Conservation (phyloP, 2,329 filamentous ascomycete genomes). For the Ascomycota sp. region DNA sequence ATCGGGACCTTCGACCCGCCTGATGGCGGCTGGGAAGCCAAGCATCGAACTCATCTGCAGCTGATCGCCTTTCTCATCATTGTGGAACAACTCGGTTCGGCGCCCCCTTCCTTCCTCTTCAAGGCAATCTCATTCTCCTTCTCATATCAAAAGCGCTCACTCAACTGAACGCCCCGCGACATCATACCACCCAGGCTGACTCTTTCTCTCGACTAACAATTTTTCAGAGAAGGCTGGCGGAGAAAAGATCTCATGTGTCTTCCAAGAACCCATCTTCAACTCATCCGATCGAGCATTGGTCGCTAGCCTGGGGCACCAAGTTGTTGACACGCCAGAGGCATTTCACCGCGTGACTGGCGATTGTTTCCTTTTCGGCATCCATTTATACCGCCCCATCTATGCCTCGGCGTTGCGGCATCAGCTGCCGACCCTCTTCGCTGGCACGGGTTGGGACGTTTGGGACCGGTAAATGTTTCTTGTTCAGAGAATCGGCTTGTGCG, state of each 20-base stretch:
- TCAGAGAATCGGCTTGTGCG: not conserved
- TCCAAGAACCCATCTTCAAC: constrained; percentile 33
- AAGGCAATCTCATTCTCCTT: no score
- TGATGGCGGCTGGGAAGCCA: constrained; percentile 22
- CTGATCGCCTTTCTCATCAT: constrained; percentile 28
- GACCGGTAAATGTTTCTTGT: constrained; percentile 19
- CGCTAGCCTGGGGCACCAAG: constrained; percentile 26
- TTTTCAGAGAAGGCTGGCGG: constrained; percentile 4
- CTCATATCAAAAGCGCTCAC: no score
- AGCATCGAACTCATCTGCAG: constrained; percentile 26
- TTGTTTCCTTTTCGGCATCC: constrained; percentile 38
- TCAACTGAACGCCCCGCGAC: no score
- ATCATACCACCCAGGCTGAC: no score
- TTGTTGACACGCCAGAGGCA: constrained; percentile 27
- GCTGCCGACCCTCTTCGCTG: constrained; percentile 32
- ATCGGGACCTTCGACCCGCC: constrained; percentile 30
- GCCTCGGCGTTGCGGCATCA: constrained; percentile 21
- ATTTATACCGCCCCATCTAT: constrained; percentile 33
- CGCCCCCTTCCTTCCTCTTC: constrained; percentile 1
- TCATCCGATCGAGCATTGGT: constrained; percentile 28
- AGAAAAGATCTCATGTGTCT: constrained; percentile 19
- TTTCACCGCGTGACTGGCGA: constrained; percentile 24
- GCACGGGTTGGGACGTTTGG: constrained; percentile 29
- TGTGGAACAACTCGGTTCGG: constrained; percentile 19
- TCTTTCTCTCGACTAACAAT: no score